Base-by-base conservation (phyloP, 2,329 filamentous ascomycete genomes). In the Hawksworthiomyces lignivorus region DNA sequence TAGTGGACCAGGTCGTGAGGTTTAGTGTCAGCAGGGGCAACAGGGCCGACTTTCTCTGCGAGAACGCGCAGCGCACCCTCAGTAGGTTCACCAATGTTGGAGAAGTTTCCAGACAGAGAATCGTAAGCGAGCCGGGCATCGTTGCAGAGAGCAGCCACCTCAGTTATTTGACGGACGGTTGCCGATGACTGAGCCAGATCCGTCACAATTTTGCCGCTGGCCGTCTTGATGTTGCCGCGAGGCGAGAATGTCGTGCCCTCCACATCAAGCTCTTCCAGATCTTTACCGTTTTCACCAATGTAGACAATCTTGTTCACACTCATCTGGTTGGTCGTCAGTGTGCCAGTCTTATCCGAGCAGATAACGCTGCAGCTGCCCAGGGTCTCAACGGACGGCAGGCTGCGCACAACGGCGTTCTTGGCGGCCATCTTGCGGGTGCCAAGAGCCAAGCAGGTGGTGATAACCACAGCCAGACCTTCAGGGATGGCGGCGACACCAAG, bases 291-390 rank as follows among this genome's bases (percentile, higher is more conserved):
- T 51, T 84, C 79, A 54, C 77, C 82, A 52, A 98, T 72, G 59
- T 89, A 87, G 36, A 95, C 85, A 43, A 97, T 68, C 65, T 90
- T 94, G 70, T 82, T 92, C 43, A 96, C 92, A 58, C 92, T 97
- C 92, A 98, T 98, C 66, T 97, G 89, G 68, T 98, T 98, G 30
- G 92, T 98, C 10, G 92, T 98, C 59, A 98, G 68, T 36, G 92
- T 98, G 53, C 92, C 94, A 5, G 92, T 98, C 73, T 98, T 98
- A 72, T 98, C 92, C 4, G 94, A 98, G 71, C 94, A 98, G 61
- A 98, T 96, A 44, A 98, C 89, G 57, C 92, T 98, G 77, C 92
- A 98, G 74, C 92, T 98, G 59, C 92, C 92, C 40, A 98, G 75
- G 11, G 92, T 98, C 67, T 98, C 92, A 39, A 98, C 92, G 2